phyloP scores from a whole-genome alignment of 345 rosid genomes.

The Pugionium cornutum region DNA sequence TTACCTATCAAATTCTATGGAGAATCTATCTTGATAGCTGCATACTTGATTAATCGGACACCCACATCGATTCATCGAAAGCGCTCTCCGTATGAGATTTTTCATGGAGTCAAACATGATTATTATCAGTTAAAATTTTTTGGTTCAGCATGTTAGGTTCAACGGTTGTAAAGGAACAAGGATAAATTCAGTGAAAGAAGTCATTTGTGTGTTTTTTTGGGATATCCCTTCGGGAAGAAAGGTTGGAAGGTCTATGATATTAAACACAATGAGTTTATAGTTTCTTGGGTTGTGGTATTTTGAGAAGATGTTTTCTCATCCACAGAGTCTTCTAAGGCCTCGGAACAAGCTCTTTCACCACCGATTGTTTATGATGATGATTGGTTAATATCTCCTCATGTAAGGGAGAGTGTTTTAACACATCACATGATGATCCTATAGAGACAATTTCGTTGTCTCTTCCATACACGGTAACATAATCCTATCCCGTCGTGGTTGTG shows the following conservation, averaged over 20 bases:
- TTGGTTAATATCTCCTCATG: no score
- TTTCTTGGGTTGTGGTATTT: not conserved
- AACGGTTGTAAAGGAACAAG: not conserved
- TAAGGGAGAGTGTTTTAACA: no score
- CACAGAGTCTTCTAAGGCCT: no score
- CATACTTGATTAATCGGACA: not conserved
- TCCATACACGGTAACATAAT: no score
- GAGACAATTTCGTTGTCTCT: no score
- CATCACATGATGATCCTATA: no score
- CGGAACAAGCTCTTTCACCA: no score
- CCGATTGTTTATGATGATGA: no score
- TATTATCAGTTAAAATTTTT: not conserved
- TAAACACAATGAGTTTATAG: not conserved
- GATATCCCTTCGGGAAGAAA: not conserved
- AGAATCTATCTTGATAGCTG: not conserved
- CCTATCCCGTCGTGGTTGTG: no score
- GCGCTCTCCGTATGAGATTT: not conserved
- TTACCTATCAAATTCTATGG: not conserved
- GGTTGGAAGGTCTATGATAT: not conserved
- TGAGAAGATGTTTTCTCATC: not conserved
- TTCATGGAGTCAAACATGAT: accelerated
- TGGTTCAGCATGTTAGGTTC: not conserved
- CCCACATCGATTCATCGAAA: not conserved
- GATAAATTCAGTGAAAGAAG: not conserved
- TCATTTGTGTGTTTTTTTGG: not conserved